Base-by-base conservation (phyloP, 257 asterid species). In the Cynanchum wilfordii region DNA sequence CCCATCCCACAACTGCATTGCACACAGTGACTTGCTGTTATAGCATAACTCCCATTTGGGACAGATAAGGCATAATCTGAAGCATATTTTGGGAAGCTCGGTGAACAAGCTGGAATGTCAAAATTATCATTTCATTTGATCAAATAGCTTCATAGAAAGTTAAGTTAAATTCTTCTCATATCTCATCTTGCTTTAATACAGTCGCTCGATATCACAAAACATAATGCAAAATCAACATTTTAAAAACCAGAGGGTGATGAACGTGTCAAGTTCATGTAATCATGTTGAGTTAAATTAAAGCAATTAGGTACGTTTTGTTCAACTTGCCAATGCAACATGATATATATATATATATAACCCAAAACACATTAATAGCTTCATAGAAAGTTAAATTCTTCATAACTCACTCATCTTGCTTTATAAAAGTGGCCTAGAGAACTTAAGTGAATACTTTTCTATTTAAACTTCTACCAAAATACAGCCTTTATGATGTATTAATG, bases 1-100 rank as follows among this genome's bases (percentile, higher is more conserved):
- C 93, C 97, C 4, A 95, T 96, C 30, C 93, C 99, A 49, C 99
- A 95, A 73, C 99, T 95, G 86, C 99, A 95, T 78, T 88, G 98
- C 69, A 95, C 96, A 52, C 99, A 95, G 77, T 92, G 96, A 66
- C 97, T 78, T 9, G 98, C 97, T 5, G 97, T 84, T 50, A 95
- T 82, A 29, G 99, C 95, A 30, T 90, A 95, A 81, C 97, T 95
- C 68, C 99, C 99, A 15, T 90, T 95, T 4, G 98, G 96, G 44
- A 95, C 97, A 72, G 92, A 88, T 76, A 95, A 81, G 42, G 93
- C 92, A 50, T 83, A 85, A 77, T 95, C 99, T 7, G 86, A 78
- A 20, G 96, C 84, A 16, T 83, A 86, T 5, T 20, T 83, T 19
- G 98, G 91, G 79, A 95, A 92, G 76, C 78, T 89, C 17, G 99